Percentiles rank a stretch among this genome's conserved stretches.
Conservation (phyloP, 306 rosid species). For the Medicago lupulina region DNA sequence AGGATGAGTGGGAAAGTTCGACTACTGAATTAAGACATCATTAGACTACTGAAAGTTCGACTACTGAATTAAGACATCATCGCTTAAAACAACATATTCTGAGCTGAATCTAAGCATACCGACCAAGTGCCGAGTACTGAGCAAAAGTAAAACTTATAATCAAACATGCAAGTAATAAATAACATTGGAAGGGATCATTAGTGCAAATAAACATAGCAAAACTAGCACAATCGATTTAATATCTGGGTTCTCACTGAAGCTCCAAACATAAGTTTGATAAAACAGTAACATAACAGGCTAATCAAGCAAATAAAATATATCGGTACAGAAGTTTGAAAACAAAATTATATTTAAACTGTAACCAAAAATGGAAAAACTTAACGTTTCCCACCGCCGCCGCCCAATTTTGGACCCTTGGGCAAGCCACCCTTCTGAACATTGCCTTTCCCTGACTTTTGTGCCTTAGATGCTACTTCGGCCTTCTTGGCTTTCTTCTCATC, state of each 20-base stretch:
- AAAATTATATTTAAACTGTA: constrained; percentile 29
- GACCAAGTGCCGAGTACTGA: too few species aligned
- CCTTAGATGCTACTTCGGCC: constrained; percentile 71
- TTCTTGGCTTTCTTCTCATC: constrained; percentile 92
- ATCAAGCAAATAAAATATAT: constrained; percentile 39
- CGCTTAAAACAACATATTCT: too few species aligned
- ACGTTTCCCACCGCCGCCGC: constrained; percentile 94
- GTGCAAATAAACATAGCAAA: neutral
- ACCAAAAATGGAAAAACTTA: constrained; percentile 47
- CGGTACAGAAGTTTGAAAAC: constrained; percentile 36
- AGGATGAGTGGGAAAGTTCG: too few species aligned
- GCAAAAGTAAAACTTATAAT: neutral
- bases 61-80: too few species aligned
- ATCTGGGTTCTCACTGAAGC: constrained; percentile 4
- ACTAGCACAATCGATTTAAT: constrained; percentile 9
- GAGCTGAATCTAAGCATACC: too few species aligned
- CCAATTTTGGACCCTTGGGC: constrained; percentile 85
- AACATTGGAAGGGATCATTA: neutral
- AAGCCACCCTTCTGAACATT: constrained; percentile 61
- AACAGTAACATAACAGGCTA: constrained; percentile 12
- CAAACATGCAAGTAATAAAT: neutral
- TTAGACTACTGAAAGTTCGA: too few species aligned
- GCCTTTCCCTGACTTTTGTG: constrained; percentile 70
- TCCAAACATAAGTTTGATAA: constrained; percentile 34
- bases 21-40: too few species aligned